These are phyloP conservation scores for Ustilago curta DNA, from an alignment of 1,284 basidiomycete species.

Conservation along the genomic window DNA sequence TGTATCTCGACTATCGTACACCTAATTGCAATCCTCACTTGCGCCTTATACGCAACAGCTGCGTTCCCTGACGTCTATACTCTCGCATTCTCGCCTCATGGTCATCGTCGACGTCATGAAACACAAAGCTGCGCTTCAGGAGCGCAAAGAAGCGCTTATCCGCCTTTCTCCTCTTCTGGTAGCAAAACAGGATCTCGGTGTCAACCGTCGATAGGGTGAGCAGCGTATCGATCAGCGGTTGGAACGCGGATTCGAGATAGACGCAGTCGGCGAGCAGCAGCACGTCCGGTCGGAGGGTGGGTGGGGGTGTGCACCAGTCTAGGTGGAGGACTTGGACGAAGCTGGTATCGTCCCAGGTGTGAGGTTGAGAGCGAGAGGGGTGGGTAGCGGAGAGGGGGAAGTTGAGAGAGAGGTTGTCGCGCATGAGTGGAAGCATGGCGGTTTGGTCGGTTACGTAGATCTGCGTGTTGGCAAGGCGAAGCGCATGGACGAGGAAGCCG, in stretches of 20 bases:
- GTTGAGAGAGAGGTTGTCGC: conserved; percentile 57
- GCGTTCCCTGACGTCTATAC: conserved; percentile 62
- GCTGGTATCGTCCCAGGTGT: not conserved
- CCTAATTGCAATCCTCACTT: conserved; percentile 24
- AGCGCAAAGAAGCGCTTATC: conserved; percentile 89
- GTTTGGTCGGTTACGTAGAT: conserved; percentile 87
- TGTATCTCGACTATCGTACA: not conserved
- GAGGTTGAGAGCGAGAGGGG: not conserved
- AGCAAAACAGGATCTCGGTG: conserved; percentile 80
- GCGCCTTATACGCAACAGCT: conserved; percentile 39
- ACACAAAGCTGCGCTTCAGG: conserved; percentile 84
- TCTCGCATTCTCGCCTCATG: conserved; percentile 37
- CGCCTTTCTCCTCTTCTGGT: conserved; percentile 92
- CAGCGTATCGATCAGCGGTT: conserved; percentile 84
- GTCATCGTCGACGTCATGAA: conserved; percentile 75
- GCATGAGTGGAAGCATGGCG: conserved; percentile 70
- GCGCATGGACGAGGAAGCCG: conserved; percentile 81
- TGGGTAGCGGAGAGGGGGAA: conserved; percentile 4
- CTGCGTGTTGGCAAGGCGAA: conserved; percentile 72
- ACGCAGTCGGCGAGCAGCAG: conserved; percentile 79
- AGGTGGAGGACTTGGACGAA: conserved; percentile 16
- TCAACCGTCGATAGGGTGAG: conserved; percentile 74
- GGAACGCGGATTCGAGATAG: conserved; percentile 88
- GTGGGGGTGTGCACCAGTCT: conserved; percentile 54
- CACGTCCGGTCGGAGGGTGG: conserved; percentile 73